Evolutionary conservation across 768 basidiomycete genomes (phyloP).

Genomic region (Leccinum uliginosum): DNA sequence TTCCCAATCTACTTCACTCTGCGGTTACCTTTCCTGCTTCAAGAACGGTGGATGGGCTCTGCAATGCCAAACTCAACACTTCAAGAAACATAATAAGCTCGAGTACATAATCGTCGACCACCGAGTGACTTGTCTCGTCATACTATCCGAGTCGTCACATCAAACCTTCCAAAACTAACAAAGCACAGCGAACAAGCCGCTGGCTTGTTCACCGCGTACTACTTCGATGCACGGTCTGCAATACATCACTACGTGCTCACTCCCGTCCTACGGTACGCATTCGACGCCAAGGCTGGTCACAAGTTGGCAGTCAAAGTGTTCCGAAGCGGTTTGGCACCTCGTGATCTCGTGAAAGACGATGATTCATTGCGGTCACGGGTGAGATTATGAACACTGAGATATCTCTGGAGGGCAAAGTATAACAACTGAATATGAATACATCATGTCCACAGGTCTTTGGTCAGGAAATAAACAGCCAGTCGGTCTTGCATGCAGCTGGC

Average conservation of each 20-base stretch:
- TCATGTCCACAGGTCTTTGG: slow-evolving; percentile 68
- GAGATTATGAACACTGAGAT: too few species aligned
- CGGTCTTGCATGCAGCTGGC: slow-evolving; percentile 91
- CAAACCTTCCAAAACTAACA: too few species aligned
- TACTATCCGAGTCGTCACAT: too few species aligned
- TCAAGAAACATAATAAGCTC: too few species aligned
- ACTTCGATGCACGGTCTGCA: slow-evolving; percentile 82
- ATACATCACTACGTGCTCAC: slow-evolving; percentile 83
- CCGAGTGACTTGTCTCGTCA: too few species aligned
- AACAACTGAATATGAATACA: background rate
- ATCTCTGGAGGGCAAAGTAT: background rate
- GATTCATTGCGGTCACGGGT: slow-evolving; percentile 66
- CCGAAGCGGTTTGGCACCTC: slow-evolving; percentile 69
- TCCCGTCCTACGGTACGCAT: slow-evolving; percentile 61
- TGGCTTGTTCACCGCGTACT: slow-evolving; percentile 74
- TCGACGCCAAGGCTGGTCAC: slow-evolving; percentile 86
- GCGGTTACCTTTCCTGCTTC: too few species aligned
- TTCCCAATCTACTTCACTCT: too few species aligned
- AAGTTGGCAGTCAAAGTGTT: slow-evolving; percentile 79
- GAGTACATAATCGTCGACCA: too few species aligned
- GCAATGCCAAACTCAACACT: too few species aligned
- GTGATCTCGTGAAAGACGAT: slow-evolving; percentile 70
- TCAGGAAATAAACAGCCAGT: slow-evolving; percentile 68
- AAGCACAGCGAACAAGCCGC: too few species aligned
- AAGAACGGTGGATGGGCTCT: too few species aligned